phyloP scores from a whole-genome alignment of 495 filamentous ascomycete species.

The Penicillium longicatenatum region DNA sequence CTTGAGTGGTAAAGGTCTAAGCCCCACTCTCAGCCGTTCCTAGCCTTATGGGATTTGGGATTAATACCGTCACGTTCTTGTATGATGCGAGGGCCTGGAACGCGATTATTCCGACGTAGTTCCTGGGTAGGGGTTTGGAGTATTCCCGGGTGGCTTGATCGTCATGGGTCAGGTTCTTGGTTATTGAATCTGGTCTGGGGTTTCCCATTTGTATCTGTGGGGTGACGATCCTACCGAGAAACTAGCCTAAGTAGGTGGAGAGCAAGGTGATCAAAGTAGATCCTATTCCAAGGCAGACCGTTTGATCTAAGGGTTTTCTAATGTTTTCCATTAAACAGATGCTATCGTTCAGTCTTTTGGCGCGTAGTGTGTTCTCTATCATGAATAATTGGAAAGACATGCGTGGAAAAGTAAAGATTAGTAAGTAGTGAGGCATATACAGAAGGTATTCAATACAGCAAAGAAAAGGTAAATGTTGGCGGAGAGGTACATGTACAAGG shows the following conservation, averaged over 20 bases:
- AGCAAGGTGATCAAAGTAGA: background rate
- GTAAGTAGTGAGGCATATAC: no score
- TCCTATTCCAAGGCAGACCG: background rate
- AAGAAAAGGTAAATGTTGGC: no score
- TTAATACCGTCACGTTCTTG: background rate
- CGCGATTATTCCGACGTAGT: slow-evolving; percentile 4
- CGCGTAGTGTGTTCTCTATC: no score
- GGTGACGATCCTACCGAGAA: slow-evolving; percentile 8
- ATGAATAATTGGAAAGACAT: no score
- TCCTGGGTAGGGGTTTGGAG: slow-evolving; percentile 4
- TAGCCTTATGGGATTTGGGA: slow-evolving; percentile 11
- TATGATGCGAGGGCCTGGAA: background rate
- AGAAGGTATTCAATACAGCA: no score
- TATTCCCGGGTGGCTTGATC: background rate
- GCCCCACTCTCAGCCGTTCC: slow-evolving; percentile 13
- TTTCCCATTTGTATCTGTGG: slow-evolving; percentile 8
- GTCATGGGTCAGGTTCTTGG: background rate
- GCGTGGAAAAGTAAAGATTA: no score
- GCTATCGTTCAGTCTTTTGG: no score
- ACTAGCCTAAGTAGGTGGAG: background rate
- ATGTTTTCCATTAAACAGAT: no score
- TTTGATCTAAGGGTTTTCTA: no score
- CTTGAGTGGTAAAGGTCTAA: background rate
- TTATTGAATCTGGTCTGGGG: background rate
- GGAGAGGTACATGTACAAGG: no score